Conservation (phyloP, 495 filamentous ascomycete species). For the Penicillium lividum region DNA sequence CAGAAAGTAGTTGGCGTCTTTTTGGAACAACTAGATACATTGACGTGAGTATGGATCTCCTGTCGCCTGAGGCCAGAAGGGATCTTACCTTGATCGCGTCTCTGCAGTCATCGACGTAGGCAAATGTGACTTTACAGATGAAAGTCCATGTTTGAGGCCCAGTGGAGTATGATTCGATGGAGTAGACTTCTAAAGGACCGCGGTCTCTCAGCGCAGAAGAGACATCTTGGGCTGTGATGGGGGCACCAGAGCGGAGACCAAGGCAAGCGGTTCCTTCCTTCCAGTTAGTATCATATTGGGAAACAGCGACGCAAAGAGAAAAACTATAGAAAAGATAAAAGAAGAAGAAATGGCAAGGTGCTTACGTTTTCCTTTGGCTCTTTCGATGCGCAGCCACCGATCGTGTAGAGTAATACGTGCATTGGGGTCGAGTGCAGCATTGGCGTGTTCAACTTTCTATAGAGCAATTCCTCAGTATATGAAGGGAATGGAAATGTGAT, state of each 20-base stretch:
- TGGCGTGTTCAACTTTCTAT: constrained; percentile 19
- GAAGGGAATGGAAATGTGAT: background rate
- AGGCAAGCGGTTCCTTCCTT: constrained; percentile 22
- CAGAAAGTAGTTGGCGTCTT: constrained; percentile 11
- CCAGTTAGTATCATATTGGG: constrained; percentile 5
- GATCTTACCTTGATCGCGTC: constrained; percentile 25
- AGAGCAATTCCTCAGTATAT: background rate
- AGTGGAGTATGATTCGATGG: constrained; percentile 4
- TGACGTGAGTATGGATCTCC: background rate
- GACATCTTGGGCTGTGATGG: constrained; percentile 12
- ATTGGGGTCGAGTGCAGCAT: constrained; percentile 8
- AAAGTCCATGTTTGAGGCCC: constrained; percentile 5
- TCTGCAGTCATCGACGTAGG: constrained; percentile 24
- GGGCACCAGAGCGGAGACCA: constrained; percentile 15
- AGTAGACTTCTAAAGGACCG: constrained; percentile 16
- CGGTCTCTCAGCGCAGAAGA: constrained; percentile 1
- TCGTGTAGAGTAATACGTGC: constrained; percentile 12
- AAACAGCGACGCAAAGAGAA: background rate
- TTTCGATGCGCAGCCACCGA: constrained; percentile 21
- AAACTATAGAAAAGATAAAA: background rate
- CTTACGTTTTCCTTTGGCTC: constrained; percentile 25
- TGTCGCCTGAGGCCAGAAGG: background rate
- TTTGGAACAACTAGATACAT: constrained; percentile 16
- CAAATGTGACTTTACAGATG: constrained; percentile 23
- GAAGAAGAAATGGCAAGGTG: background rate